phyloP scores from a whole-genome alignment of 192 early-diverging fungal genomes.

The Linnemannia zychae region DNA sequence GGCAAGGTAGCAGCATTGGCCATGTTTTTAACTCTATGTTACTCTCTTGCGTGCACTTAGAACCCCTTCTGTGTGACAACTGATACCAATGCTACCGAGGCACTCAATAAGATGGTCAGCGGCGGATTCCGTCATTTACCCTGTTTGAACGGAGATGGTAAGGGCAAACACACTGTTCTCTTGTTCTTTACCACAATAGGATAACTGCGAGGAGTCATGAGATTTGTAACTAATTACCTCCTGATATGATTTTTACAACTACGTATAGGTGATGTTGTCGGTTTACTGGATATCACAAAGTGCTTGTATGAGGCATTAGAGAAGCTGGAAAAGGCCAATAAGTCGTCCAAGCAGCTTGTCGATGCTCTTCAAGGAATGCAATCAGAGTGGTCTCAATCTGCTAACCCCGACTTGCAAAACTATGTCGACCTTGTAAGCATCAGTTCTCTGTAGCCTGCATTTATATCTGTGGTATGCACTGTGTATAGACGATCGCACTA shows the following conservation, averaged over 20 bases:
- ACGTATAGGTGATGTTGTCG: slow-evolving; percentile 79
- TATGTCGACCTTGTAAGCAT: slow-evolving; percentile 72
- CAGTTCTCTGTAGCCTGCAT: neutral
- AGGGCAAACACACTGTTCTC: neutral
- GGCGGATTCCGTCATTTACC: slow-evolving; percentile 84
- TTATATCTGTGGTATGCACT: neutral
- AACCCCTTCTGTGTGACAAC: slow-evolving; percentile 87
- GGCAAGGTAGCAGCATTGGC: neutral
- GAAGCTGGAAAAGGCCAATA: slow-evolving; percentile 84
- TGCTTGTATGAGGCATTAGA: slow-evolving; percentile 87
- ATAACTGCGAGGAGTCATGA: neutral
- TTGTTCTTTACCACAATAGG: neutral
- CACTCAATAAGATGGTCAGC: slow-evolving; percentile 83
- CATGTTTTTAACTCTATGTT: neutral
- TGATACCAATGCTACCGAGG: slow-evolving; percentile 80
- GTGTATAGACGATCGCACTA: neutral
- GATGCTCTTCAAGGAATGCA: slow-evolving; percentile 86
- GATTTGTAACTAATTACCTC: neutral
- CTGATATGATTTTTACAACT: neutral
- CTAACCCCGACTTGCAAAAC: slow-evolving; percentile 67
- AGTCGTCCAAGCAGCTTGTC: slow-evolving; percentile 80
- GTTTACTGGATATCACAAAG: slow-evolving; percentile 85
- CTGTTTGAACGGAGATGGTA: slow-evolving; percentile 42
- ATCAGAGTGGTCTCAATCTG: slow-evolving; percentile 75
- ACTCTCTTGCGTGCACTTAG: neutral